These are phyloP conservation scores for Pichia californica DNA, from an alignment of 805 yeast genomes.

Conservation along the genomic window DNA sequence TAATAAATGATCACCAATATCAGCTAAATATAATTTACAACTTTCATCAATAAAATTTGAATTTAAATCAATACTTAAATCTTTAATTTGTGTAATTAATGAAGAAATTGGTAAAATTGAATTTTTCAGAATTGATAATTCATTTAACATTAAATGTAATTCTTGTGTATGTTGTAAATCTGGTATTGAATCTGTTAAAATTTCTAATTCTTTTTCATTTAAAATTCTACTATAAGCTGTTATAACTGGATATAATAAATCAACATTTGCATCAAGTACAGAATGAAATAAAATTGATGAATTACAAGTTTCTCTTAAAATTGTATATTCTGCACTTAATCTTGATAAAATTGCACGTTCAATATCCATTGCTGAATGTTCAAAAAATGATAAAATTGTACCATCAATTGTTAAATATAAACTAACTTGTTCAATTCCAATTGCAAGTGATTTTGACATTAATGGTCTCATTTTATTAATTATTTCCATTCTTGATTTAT, in stretches of 20 bases:
- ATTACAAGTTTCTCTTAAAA: conserved; percentile 45
- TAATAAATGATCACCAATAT: conserved; percentile 50
- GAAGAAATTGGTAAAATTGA: conserved; percentile 43
- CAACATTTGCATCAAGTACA: conserved; percentile 48
- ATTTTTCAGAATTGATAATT: conserved; percentile 41
- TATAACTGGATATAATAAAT: conserved; percentile 45
- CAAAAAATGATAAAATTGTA: conserved; percentile 51
- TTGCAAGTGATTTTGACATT: conserved; percentile 35
- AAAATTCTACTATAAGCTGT: conserved; percentile 44
- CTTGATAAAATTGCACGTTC: conserved; percentile 46
- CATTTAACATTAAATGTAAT: conserved; percentile 48
- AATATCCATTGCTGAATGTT: conserved; percentile 47
- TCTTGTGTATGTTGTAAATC: conserved; percentile 45
- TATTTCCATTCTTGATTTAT: conserved; percentile 21
- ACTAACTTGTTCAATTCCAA: conserved; percentile 53
- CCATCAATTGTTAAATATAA: conserved; percentile 39
- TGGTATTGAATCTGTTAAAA: conserved; percentile 36
- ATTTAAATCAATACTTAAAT: conserved; percentile 25
- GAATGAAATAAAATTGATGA: conserved; percentile 48
- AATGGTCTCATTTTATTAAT: conserved; percentile 41
- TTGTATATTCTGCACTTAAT: conserved; percentile 38
- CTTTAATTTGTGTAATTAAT: conserved; percentile 40
- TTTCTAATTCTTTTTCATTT: conserved; percentile 45
- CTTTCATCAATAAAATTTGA: conserved; percentile 32
- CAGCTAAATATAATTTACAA: conserved; percentile 44